Evolutionary conservation across 306 rosid genomes (phyloP).

Genomic region (Vachellia pachyceras): DNA sequence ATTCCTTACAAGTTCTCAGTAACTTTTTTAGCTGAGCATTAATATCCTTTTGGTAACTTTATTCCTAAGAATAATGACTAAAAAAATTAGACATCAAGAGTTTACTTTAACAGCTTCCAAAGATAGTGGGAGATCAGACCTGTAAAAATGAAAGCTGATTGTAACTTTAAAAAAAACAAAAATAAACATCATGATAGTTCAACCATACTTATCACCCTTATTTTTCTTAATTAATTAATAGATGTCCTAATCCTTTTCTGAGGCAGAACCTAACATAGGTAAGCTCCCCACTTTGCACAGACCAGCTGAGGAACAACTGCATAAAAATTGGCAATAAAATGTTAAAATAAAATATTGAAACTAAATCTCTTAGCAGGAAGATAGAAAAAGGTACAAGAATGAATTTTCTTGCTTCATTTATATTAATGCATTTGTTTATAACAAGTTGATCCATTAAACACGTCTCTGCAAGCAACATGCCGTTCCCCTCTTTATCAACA

Average conservation of each 20-base stretch:
- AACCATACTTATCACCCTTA: slow-evolving; percentile 3
- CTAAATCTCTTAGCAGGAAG: background rate
- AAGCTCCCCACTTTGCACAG: slow-evolving; percentile 36
- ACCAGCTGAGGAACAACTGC: slow-evolving; percentile 5
- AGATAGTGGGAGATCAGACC: background rate
- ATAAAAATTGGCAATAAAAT: background rate
- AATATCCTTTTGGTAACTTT: background rate
- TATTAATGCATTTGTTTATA: background rate
- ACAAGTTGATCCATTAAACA: slow-evolving; percentile 36
- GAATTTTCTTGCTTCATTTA: slow-evolving; percentile 35
- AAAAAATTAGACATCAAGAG: background rate
- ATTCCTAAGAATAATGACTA: background rate
- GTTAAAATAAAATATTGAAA: background rate
- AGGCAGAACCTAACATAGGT: background rate
- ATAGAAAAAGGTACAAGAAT: slow-evolving; percentile 25
- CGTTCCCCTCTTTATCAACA: slow-evolving; percentile 20
- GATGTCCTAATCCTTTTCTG: background rate
- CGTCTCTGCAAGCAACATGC: slow-evolving; percentile 30
- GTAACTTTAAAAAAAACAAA: background rate
- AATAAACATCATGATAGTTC: background rate
- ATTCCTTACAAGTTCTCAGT: background rate
- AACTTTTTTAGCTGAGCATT: too few relatives aligned
- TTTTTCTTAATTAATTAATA: background rate
- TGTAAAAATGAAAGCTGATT: background rate
- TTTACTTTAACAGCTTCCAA: background rate